phyloP scores from a whole-genome alignment of 1,284 basidiomycete genomes.

The Trametes pubescens region DNA sequence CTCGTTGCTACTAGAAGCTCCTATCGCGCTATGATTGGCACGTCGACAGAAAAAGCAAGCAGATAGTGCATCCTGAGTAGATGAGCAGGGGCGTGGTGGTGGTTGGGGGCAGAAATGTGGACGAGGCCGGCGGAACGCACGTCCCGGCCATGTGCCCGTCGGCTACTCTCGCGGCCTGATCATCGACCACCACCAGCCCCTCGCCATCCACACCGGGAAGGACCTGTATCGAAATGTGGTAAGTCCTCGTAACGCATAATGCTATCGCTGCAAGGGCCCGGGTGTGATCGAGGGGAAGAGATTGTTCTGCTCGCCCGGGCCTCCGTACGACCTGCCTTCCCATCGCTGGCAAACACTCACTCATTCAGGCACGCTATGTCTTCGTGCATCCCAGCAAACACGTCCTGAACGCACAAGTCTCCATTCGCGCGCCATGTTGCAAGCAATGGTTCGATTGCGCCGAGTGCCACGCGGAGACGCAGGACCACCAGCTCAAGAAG shows the following conservation, averaged over 20 bases:
- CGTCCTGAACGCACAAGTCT: conserved; percentile 91
- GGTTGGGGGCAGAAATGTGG: conserved; percentile 12
- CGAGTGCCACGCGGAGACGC: conserved; percentile 89
- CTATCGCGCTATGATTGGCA: conserved; percentile 11
- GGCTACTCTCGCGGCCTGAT: background rate
- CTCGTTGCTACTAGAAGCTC: conserved; percentile 19
- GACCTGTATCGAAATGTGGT: conserved; percentile 1
- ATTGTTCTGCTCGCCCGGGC: background rate
- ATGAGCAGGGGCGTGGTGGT: background rate
- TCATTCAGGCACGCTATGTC: conserved; percentile 4
- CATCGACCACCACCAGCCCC: background rate
- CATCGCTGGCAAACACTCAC: conserved; percentile 16
- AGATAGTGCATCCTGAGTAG: background rate
- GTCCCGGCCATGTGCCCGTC: background rate
- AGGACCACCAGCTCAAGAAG: conserved; percentile 79
- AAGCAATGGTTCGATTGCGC: conserved; percentile 96
- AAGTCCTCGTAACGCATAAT: background rate
- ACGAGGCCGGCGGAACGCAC: conserved; percentile 2
- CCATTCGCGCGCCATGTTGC: conserved; percentile 95
- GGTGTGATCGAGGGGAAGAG: background rate
- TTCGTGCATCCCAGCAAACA: conserved; percentile 73
- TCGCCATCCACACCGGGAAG: background rate
- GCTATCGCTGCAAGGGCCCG: background rate
- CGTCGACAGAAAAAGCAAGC: background rate
- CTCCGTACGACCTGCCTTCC: background rate